phyloP scores from a whole-genome alignment of 345 rosid genomes.

The Brassica rapa region DNA sequence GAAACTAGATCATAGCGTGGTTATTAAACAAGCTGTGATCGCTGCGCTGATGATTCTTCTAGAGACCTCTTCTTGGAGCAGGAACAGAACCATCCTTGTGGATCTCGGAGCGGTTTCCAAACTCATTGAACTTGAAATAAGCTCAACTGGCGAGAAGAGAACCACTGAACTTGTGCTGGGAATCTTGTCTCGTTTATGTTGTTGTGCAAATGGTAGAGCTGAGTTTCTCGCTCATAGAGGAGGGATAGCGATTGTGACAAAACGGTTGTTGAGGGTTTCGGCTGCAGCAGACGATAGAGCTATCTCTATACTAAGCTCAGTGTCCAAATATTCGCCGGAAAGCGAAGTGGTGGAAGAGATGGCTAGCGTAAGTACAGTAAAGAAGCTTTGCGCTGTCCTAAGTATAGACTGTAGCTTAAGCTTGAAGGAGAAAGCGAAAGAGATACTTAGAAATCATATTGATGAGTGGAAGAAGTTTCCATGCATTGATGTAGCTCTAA shows the following conservation, averaged over 20 bases:
- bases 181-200: conserved; percentile 60
- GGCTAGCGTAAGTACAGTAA: conserved; percentile 56
- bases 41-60: conserved; percentile 53
- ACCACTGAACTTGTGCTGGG: conserved; percentile 64
- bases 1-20: conserved; percentile 24
- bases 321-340: conserved; percentile 55
- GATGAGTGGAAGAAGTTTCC: conserved; percentile 65
- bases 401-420: conserved; percentile 44
- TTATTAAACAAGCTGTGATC: conserved; percentile 50
- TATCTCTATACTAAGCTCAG: conserved; percentile 47
- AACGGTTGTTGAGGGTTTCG: conserved; percentile 57
- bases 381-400: conserved; percentile 58
- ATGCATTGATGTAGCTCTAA: conserved; percentile 43
- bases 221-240: conserved; percentile 56
- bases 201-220: conserved; percentile 69
- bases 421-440: conserved; percentile 56
- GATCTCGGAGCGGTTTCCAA: conserved; percentile 54
- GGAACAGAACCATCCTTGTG: conserved; percentile 59
- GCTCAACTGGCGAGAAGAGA: conserved; percentile 39
- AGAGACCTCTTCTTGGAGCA: conserved; percentile 52
- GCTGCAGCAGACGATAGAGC: conserved; percentile 57
- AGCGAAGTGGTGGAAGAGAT: conserved; percentile 60
- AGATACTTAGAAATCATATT: conserved; percentile 54
- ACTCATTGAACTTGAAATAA: conserved; percentile 71
- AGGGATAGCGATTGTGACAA: conserved; percentile 59